A percentile compares a stretch with the other conserved stretches of the same genome.
These are phyloP conservation scores for Alternaria triticimaculans DNA, from an alignment of 2,329 filamentous ascomycete genomes.

Conservation along the genomic window DNA sequence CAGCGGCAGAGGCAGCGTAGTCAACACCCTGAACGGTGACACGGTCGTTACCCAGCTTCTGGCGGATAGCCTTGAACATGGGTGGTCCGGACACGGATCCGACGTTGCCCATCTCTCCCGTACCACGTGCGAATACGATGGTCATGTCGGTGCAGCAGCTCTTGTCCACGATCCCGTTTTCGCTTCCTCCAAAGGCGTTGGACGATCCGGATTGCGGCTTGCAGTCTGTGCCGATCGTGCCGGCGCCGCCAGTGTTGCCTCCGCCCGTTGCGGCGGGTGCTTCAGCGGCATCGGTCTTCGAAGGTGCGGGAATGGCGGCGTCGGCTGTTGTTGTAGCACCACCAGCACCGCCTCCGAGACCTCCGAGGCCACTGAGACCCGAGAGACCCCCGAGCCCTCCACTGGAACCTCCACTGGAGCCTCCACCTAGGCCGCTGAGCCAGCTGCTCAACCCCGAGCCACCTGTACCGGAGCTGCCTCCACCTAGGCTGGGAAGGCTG, in stretches of 20 bases:
- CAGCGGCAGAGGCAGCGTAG: slow-evolving; percentile 37
- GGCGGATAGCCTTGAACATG: slow-evolving; percentile 38
- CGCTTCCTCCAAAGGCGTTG: slow-evolving; percentile 33
- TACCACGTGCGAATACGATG: slow-evolving; percentile 54
- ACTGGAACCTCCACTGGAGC: neutral
- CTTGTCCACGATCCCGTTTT: slow-evolving; percentile 51
- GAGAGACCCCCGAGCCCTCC: neutral
- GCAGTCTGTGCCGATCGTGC: slow-evolving; percentile 32
- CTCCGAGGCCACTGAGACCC: neutral
- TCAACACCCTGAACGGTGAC: slow-evolving; percentile 44
- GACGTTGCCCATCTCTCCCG: slow-evolving; percentile 52
- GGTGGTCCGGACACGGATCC: slow-evolving; percentile 51
- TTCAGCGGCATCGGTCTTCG: neutral
- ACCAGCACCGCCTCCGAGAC: slow-evolving; percentile 1
- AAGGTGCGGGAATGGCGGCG: neutral
- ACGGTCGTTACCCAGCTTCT: slow-evolving; percentile 32
- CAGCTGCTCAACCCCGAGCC: neutral
- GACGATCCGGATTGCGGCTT: slow-evolving; percentile 22
- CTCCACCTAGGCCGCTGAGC: neutral
- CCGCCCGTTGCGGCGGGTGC: neutral
- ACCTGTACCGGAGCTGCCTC: neutral
- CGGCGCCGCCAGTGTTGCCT: slow-evolving; percentile 2
- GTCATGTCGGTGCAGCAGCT: slow-evolving; percentile 52
- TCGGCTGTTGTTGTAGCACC: neutral
- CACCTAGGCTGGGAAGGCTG: neutral